Evolutionary conservation across 345 rosid genomes (phyloP), one percentile per base, ranked within the genome.

Genomic region (Toxicodendron radicans): DNA sequence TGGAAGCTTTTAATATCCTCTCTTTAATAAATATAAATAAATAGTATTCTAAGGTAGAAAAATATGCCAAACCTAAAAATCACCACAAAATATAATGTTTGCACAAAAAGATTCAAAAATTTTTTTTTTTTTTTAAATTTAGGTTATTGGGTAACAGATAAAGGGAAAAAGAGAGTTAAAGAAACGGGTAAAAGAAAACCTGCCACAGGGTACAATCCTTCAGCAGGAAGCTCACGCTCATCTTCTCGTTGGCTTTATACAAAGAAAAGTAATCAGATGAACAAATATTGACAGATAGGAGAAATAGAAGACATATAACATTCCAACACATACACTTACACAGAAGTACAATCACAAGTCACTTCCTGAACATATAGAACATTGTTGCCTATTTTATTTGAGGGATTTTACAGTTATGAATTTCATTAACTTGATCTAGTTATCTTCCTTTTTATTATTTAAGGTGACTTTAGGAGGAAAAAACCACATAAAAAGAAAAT

Each of bases 171-270:
- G 6, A 75, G 56, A 46, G 66, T 4, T 9, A 43, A 45, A 65
- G 30, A 78, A 52, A 45, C 56, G 65, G 45, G 45, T 27, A 0
- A 32, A 70, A 54, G 49, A 68, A 64, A 85, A 94, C 97, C 97
- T 92, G 98, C 86, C 58, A 94, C 74, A 3, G 91, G 71, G 56
- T 88, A 73, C 24, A 78, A 81, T 53, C 81, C 89, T 75, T 85
- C 91, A 18, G 80, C 71, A 48, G 84, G 83, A 83, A 79, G 77
- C 81, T 89, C 85, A 68, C 16, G 48, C 53, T 83, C 82, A 78
- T 86, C 92, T 82, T 84, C 88, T 78, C 68, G 87, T 79, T 81
- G 91, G 90, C 98, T 94, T 81, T 78, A 77, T 65, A 78, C 69
- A 75, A 74, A 70, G 54, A 83, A 74, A 81, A 76, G 67, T 58